A percentile compares a stretch with the other conserved stretches of the same genome.
These are phyloP conservation scores for Colletotrichum karsti DNA, from an alignment of 2,329 filamentous ascomycete species.

Conservation along the genomic window DNA sequence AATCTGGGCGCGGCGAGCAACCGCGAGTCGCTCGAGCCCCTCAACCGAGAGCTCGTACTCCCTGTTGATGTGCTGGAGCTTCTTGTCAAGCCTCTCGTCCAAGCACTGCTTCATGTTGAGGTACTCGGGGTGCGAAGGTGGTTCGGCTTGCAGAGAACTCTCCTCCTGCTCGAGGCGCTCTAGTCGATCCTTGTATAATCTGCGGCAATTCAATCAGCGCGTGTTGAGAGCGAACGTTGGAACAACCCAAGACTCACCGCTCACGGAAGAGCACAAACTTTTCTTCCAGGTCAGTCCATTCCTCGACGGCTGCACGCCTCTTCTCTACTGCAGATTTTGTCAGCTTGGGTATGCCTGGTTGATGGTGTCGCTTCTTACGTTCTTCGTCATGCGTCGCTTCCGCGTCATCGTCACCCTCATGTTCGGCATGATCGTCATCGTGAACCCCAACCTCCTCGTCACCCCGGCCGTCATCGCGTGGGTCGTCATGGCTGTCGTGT, in stretches of 20 bases:
- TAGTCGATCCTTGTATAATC: constrained; percentile 88
- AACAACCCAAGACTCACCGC: constrained; percentile 57
- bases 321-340: constrained; percentile 67
- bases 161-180: constrained; percentile 80
- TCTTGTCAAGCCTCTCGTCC: constrained; percentile 82
- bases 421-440: constrained; percentile 63
- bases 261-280: constrained; percentile 89
- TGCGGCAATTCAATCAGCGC: constrained; percentile 45
- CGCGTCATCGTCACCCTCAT: constrained; percentile 66
- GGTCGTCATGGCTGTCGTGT: constrained; percentile 34
- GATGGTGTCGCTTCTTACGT: constrained; percentile 50
- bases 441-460: constrained; percentile 56
- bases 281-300: constrained; percentile 82
- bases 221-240: neutral
- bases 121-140: constrained; percentile 88
- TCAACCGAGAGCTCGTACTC: constrained; percentile 78
- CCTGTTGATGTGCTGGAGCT: constrained; percentile 77
- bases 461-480: constrained; percentile 40
- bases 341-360: neutral
- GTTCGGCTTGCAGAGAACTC: constrained; percentile 64
- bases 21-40: constrained; percentile 76
- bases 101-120: constrained; percentile 90
- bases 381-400: constrained; percentile 73
- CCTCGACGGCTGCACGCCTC: constrained; percentile 82
- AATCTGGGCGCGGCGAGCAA: constrained; percentile 85